Evolutionary conservation across 139 green algal species (phyloP).

Genomic region (Coelastrella sp.): DNA sequence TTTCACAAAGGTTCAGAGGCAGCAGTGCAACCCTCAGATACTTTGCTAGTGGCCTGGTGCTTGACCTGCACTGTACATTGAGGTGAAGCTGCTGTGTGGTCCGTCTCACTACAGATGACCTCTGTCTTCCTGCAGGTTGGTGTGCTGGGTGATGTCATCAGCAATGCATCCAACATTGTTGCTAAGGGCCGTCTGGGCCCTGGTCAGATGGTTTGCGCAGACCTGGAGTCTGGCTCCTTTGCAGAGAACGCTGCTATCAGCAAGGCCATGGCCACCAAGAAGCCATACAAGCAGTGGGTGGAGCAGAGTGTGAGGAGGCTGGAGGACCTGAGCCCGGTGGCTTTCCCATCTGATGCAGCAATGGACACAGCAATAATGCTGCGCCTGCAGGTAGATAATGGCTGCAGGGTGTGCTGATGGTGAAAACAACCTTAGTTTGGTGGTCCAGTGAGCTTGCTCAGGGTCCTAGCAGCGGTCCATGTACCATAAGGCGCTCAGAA

Average conservation of each 20-base stretch:
- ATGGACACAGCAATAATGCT: constrained; percentile 72
- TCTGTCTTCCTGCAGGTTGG: constrained; percentile 72
- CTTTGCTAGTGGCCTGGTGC: too few relatives aligned
- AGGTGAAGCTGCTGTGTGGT: background rate
- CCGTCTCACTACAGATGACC: background rate
- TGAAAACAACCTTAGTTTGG: background rate
- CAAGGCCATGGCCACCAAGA: constrained; percentile 72
- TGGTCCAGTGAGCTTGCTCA: too few relatives aligned
- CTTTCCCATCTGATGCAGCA: constrained; percentile 54
- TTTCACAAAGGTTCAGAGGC: too few relatives aligned
- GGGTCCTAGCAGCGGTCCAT: too few relatives aligned
- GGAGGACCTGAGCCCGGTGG: constrained; percentile 59
- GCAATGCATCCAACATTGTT: constrained; percentile 86
- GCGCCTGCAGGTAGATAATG: constrained; percentile 68
- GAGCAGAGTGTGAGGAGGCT: constrained; percentile 62
- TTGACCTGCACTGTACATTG: background rate
- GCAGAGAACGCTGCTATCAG: constrained; percentile 87
- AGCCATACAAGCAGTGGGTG: constrained; percentile 94
- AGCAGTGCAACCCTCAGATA: too few relatives aligned
- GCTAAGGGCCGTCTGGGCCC: constrained; percentile 96
- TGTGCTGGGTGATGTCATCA: constrained; percentile 92
- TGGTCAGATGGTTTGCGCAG: constrained; percentile 95
- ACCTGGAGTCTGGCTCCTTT: constrained; percentile 74
- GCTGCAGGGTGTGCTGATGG: too few relatives aligned
- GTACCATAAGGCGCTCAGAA: too few relatives aligned